Percentiles rank a stretch among this genome's conserved stretches.
phyloP scores from a whole-genome alignment of 768 basidiomycete genomes.

The Cystobasidium onofrii region DNA sequence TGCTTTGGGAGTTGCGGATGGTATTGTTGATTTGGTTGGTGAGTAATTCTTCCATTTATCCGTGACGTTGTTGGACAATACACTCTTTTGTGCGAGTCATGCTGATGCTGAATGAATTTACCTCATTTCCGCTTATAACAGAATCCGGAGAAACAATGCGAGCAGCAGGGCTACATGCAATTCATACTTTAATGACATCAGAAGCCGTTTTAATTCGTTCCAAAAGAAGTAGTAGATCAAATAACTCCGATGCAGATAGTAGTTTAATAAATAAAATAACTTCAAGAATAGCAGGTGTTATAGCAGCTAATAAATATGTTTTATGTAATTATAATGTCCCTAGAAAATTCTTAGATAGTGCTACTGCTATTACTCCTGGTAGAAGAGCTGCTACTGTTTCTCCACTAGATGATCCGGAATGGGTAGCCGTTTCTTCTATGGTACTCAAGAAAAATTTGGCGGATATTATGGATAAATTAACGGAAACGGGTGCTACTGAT shows the following conservation, averaged over 20 bases:
- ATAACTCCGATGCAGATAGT: constrained; percentile 57
- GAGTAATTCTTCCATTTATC: constrained; percentile 45
- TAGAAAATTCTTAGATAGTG: constrained; percentile 57
- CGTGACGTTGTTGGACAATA: neutral
- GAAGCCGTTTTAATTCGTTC: constrained; percentile 90
- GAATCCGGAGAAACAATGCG: constrained; percentile 99
- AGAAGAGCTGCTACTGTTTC: constrained; percentile 74
- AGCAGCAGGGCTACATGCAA: constrained; percentile 87
- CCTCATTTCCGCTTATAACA: constrained; percentile 44
- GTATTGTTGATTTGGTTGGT: constrained; percentile 96
- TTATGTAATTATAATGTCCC: constrained; percentile 84
- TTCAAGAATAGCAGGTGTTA: constrained; percentile 79
- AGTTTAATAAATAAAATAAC: constrained; percentile 69
- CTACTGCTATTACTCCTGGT: constrained; percentile 72
- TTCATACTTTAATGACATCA: constrained; percentile 73
- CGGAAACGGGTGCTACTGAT: constrained; percentile 77
- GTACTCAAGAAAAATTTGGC: constrained; percentile 73
- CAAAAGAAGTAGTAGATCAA: constrained; percentile 45
- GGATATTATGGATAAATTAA: constrained; percentile 77
- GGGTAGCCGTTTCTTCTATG: constrained; percentile 91
- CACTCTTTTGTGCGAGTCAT: neutral
- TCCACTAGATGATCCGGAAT: constrained; percentile 68
- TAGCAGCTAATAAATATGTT: constrained; percentile 72
- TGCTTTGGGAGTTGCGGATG: constrained; percentile 89
- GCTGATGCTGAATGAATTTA: neutral